These are phyloP conservation scores for Mucor lusitanicus DNA, from an alignment of 371 early-diverging fungal species.

Conservation along the genomic window DNA sequence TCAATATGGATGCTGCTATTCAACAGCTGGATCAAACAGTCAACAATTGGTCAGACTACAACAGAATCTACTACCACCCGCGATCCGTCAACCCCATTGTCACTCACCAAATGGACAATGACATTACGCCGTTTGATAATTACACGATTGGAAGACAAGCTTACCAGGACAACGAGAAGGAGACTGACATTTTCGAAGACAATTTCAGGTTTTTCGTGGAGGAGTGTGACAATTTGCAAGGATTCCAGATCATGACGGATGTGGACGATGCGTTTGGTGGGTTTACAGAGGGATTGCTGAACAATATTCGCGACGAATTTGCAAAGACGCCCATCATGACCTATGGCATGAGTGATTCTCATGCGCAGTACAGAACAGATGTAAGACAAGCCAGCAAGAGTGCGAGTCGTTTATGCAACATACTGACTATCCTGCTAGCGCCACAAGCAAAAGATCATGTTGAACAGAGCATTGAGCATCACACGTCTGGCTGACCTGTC, in stretches of 20 bases:
- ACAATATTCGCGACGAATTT: constrained; percentile 76
- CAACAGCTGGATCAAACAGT: constrained; percentile 44
- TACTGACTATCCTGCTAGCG: constrained; percentile 22
- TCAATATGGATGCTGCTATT: constrained; percentile 24
- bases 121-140: constrained; percentile 69
- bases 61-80: constrained; percentile 75
- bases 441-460: constrained; percentile 32
- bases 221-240: constrained; percentile 85
- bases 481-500: constrained; percentile 51
- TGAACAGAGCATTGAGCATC: constrained; percentile 57
- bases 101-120: constrained; percentile 66
- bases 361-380: constrained; percentile 26
- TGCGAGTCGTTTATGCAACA: too few relatives aligned
- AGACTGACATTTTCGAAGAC: constrained; percentile 71
- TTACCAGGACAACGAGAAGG: constrained; percentile 65
- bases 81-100: constrained; percentile 64
- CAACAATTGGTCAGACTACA: constrained; percentile 83
- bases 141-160: constrained; percentile 75
- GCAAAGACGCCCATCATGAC: constrained; percentile 71
- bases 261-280: constrained; percentile 81
- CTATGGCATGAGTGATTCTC: constrained; percentile 56
- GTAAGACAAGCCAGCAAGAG: too few relatives aligned
- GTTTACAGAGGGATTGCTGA: constrained; percentile 62
- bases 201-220: constrained; percentile 79
- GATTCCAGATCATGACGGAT: constrained; percentile 80